These are phyloP conservation scores for Populus tremula DNA, from an alignment of 345 rosid genomes.

Conservation along the genomic window DNA sequence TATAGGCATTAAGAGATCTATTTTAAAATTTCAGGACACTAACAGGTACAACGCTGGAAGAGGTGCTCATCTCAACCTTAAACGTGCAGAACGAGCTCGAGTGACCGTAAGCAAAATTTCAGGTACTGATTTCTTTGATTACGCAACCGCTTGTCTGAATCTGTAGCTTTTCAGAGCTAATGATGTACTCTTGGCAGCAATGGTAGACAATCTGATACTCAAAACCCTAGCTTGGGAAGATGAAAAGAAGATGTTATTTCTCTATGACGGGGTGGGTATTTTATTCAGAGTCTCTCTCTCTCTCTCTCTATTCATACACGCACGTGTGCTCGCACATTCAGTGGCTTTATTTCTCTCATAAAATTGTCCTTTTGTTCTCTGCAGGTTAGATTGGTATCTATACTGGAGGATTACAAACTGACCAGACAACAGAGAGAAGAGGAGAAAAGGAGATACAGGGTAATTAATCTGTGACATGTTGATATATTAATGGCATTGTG, in stretches of 20 bases:
- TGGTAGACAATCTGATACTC: conserved; percentile 78
- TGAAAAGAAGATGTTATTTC: conserved; percentile 57
- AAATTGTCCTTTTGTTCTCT: conserved; percentile 9
- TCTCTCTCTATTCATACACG: not conserved
- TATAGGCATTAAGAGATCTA: not conserved
- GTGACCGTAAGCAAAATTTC: conserved; percentile 79
- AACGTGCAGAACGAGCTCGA: conserved; percentile 91
- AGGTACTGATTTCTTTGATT: conserved; percentile 40
- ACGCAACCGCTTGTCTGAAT: conserved; percentile 3
- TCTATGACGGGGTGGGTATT: conserved; percentile 83
- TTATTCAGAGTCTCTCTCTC: not conserved
- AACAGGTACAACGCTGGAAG: conserved; percentile 84
- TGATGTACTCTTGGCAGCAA: conserved; percentile 43
- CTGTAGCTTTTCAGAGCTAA: conserved; percentile 14
- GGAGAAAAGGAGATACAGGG: conserved; percentile 85
- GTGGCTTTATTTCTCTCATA: not conserved
- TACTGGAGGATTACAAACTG: conserved; percentile 83
- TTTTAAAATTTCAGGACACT: conserved; percentile 50
- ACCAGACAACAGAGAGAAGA: conserved; percentile 80
- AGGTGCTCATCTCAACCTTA: conserved; percentile 90
- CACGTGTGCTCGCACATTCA: too few species aligned
- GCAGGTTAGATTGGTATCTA: conserved; percentile 71
- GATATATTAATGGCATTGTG: not conserved
- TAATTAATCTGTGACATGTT: conserved; percentile 22
- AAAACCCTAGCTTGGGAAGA: conserved; percentile 80